phyloP scores from a whole-genome alignment of 1,284 basidiomycete species.

The Cronartium ribicola region DNA sequence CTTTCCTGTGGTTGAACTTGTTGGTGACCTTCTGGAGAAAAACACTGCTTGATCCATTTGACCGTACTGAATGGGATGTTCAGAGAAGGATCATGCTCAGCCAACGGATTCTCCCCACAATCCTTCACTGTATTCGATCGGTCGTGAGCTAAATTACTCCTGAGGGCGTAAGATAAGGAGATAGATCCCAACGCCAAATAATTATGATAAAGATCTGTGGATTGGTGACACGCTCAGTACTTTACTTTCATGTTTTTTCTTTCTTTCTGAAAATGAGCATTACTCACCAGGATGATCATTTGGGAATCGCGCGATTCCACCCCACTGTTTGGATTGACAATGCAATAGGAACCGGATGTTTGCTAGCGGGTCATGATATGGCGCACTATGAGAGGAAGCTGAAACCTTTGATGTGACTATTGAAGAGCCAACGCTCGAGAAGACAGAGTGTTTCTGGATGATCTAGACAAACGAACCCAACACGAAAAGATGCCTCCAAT shows the following conservation, averaged over 20 bases:
- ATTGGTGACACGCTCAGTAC: not conserved
- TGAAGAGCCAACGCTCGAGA: not conserved
- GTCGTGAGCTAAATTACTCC: not conserved
- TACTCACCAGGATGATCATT: conserved; percentile 34
- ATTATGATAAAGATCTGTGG: conserved; percentile 77
- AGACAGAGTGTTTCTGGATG: not conserved
- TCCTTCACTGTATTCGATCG: not conserved
- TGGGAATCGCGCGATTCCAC: conserved; percentile 28
- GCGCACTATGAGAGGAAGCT: not conserved
- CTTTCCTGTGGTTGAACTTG: not conserved
- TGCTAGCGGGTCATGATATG: conserved; percentile 16
- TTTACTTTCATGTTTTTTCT: not conserved
- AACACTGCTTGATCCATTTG: conserved; percentile 31
- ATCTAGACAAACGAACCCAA: not conserved
- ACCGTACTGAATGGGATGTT: conserved; percentile 18
- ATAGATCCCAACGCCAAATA: conserved; percentile 79
- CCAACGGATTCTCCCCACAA: not conserved
- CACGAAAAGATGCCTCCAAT: not conserved
- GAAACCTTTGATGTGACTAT: not conserved
- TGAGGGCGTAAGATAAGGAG: conserved; percentile 58
- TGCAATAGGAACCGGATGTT: conserved; percentile 33
- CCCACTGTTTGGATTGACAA: conserved; percentile 40
- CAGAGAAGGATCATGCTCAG: conserved; percentile 18
- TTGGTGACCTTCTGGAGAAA: not conserved
- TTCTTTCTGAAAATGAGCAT: not conserved